phyloP scores from a whole-genome alignment of 805 yeast genomes.

The Saccharomycopsis olivae region DNA sequence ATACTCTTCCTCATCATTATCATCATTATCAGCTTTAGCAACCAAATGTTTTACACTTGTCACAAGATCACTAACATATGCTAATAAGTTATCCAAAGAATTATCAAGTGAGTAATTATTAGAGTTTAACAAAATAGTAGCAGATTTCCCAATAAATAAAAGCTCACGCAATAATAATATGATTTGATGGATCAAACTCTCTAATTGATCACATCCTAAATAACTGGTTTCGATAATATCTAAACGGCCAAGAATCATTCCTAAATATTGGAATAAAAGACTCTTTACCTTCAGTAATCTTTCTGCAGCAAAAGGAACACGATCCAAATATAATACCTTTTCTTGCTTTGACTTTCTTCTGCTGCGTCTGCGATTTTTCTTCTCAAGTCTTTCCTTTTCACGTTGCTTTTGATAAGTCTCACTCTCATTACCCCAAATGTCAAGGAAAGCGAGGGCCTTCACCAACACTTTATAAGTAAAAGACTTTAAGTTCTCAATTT shows the following conservation, averaged over 20 bases:
- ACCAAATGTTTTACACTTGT: conserved; percentile 54
- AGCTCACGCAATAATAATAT: conserved; percentile 55
- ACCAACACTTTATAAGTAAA: conserved; percentile 59
- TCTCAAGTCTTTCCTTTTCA: conserved; percentile 12
- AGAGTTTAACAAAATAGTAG: conserved; percentile 14
- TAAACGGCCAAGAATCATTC: conserved; percentile 61
- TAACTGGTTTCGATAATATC: conserved; percentile 70
- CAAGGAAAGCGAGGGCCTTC: conserved; percentile 53
- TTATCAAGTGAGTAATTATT: conserved; percentile 25
- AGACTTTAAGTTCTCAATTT: conserved; percentile 50
- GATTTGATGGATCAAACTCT: conserved; percentile 57
- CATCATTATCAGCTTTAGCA: conserved; percentile 39
- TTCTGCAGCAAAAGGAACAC: conserved; percentile 52
- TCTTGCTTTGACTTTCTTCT: conserved; percentile 26
- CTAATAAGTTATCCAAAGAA: conserved; percentile 46
- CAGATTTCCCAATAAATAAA: conserved; percentile 44
- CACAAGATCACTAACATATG: conserved; percentile 55
- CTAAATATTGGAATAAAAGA: conserved; percentile 48
- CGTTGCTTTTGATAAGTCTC: conserved; percentile 30
- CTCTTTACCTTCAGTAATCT: conserved; percentile 57
- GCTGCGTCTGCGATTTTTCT: conserved; percentile 19
- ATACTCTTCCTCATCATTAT: conserved; percentile 19
- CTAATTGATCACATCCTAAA: conserved; percentile 57
- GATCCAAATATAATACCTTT: conserved; percentile 34
- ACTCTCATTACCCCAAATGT: conserved; percentile 62